These are phyloP conservation scores for Metschnikowia kunwiensis DNA, from an alignment of 805 yeast genomes.

Conservation along the genomic window DNA sequence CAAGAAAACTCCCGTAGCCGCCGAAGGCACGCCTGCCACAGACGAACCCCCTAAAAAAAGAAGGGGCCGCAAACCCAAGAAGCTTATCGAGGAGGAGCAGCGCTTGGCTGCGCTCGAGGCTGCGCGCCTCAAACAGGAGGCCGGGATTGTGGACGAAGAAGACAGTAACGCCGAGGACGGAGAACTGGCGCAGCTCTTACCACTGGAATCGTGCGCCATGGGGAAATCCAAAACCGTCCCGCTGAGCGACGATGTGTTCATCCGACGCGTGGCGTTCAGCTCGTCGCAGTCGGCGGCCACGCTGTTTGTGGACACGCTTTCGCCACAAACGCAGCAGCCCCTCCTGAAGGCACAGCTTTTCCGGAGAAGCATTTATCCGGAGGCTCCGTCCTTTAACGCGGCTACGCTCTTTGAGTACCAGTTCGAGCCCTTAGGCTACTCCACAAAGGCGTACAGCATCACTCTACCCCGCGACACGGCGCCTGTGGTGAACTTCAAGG, in stretches of 20 bases:
- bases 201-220: constrained; percentile 16
- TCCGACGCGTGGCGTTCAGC: constrained; percentile 15
- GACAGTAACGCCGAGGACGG: constrained; percentile 7
- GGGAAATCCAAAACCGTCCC: constrained; percentile 17
- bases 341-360: constrained; percentile 25
- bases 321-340: constrained; percentile 14
- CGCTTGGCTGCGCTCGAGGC: constrained; percentile 16
- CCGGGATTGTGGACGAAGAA: constrained; percentile 8
- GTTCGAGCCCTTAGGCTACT: constrained; percentile 35
- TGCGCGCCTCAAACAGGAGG: constrained; percentile 11
- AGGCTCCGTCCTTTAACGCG: constrained; percentile 26
- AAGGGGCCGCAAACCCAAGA: constrained; percentile 24
- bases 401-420: constrained; percentile 34
- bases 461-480: constrained; percentile 45
- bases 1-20: constrained; percentile 16
- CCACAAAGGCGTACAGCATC: constrained; percentile 39
- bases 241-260: constrained; percentile 17
- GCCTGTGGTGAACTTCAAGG: constrained; percentile 46
- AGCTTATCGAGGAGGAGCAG: constrained; percentile 22
- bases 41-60: constrained; percentile 22
- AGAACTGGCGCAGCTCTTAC: constrained; percentile 7
- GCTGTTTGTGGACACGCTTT: constrained; percentile 12
- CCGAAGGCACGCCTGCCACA: constrained; percentile 8
- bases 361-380: constrained; percentile 30
- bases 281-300: constrained; percentile 13